These are phyloP conservation scores for Jamesozyma hellenica DNA, from an alignment of 805 yeast species.

Conservation along the genomic window DNA sequence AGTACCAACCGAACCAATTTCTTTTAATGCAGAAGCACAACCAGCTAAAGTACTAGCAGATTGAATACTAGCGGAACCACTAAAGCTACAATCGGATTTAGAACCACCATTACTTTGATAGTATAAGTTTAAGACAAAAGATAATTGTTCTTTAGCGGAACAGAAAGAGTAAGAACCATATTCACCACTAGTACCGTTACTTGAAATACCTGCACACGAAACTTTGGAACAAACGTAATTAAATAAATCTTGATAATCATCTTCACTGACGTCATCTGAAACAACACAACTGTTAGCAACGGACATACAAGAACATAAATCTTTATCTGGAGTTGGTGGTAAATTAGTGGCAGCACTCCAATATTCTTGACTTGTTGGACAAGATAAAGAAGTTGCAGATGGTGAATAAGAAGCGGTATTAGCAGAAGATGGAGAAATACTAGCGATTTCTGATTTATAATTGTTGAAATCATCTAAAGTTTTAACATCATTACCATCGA, in stretches of 20 bases:
- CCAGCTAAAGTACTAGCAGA: conserved; percentile 39
- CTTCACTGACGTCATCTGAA: conserved; percentile 38
- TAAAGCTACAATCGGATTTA: conserved; percentile 52
- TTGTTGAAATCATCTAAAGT: conserved; percentile 56
- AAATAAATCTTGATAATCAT: conserved; percentile 53
- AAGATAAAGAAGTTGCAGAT: conserved; percentile 39
- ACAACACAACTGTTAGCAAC: conserved; percentile 52
- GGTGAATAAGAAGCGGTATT: conserved; percentile 33
- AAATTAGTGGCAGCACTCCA: conserved; percentile 62
- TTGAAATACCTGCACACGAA: conserved; percentile 50
- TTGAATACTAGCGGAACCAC: conserved; percentile 54
- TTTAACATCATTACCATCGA: conserved; percentile 38
- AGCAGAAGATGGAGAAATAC: conserved; percentile 44
- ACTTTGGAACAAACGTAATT: conserved; percentile 45
- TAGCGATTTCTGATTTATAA: conserved; percentile 49
- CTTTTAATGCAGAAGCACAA: conserved; percentile 46
- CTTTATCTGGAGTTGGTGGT: conserved; percentile 71
- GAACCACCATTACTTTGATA: conserved; percentile 38
- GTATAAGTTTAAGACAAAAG: conserved; percentile 57
- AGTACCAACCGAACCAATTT: conserved; percentile 64
- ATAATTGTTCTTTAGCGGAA: conserved; percentile 50
- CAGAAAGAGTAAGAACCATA: conserved; percentile 74
- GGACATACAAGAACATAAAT: conserved; percentile 54
- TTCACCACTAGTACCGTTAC: conserved; percentile 52
- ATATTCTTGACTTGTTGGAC: conserved; percentile 47